Percentiles rank a stretch among this genome's conserved stretches.
phyloP scores from a whole-genome alignment of 169 alveolate species.

The Plasmodium gonderi region DNA sequence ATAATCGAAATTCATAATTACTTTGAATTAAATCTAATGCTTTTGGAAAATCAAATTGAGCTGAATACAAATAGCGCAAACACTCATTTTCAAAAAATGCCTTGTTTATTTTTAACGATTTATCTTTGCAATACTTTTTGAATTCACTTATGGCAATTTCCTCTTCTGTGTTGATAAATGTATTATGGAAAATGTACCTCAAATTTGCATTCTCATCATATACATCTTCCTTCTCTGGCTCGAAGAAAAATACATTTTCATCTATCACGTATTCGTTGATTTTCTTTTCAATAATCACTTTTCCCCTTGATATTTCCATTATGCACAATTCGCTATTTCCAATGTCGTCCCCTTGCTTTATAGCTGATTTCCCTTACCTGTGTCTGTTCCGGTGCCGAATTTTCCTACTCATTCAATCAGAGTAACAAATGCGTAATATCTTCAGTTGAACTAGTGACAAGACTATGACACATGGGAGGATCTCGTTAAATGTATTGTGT shows the following conservation, averaged over 20 bases:
- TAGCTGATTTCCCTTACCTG: no score
- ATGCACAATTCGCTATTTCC: background rate
- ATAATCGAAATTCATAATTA: constrained; percentile 77
- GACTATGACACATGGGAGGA: no score
- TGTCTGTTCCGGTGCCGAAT: no score
- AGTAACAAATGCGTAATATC: no score
- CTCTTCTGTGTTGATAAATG: constrained; percentile 75
- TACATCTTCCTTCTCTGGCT: constrained; percentile 75
- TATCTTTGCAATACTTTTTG: constrained; percentile 63
- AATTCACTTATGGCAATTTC: constrained; percentile 76
- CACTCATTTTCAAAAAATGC: constrained; percentile 76
- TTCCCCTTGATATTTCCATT: constrained; percentile 70
- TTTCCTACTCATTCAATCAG: no score
- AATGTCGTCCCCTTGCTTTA: no score
- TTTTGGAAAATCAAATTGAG: constrained; percentile 77
- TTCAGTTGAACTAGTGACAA: no score
- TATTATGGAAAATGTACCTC: constrained; percentile 77
- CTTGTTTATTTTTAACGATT: constrained; percentile 60
- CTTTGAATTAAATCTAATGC: constrained; percentile 60
- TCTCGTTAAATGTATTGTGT: no score
- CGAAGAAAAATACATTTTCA: constrained; percentile 75
- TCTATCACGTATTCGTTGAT: constrained; percentile 75
- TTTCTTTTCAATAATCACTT: constrained; percentile 44
- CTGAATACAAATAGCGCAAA: constrained; percentile 77
- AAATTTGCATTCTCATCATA: constrained; percentile 50